phyloP scores from a whole-genome alignment of 169 alveolate genomes.

The Ichthyophthirius multifiliis region DNA sequence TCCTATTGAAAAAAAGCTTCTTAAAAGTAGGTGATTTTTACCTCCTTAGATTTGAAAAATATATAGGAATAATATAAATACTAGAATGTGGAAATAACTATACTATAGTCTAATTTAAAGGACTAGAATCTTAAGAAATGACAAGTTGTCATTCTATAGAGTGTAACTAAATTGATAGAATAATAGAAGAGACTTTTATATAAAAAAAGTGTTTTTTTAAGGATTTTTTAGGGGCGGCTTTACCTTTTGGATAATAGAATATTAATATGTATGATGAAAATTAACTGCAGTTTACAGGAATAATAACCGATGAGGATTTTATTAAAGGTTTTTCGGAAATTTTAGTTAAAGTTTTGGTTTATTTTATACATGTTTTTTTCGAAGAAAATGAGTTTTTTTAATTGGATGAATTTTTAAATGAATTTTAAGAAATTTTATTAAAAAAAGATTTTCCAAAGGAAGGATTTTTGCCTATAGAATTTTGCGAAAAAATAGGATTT shows the following conservation, averaged over 20 bases:
- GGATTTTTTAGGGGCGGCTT: neutral
- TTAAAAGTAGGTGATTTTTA: neutral
- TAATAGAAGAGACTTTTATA: neutral
- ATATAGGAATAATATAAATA: neutral
- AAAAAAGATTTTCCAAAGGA: too few species aligned
- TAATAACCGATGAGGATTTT: neutral
- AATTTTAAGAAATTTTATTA: too few species aligned
- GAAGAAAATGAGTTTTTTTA: too few species aligned
- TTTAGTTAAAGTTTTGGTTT: neutral
- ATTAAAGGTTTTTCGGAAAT: neutral
- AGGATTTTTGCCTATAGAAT: too few species aligned
- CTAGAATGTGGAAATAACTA: conserved; percentile 7
- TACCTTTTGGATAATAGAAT: neutral
- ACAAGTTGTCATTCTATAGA: conserved; percentile 8
- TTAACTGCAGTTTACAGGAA: neutral
- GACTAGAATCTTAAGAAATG: conserved; percentile 13
- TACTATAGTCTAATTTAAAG: neutral
- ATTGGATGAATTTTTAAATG: too few species aligned
- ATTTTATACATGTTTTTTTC: neutral
- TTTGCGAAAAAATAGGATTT: too few species aligned
- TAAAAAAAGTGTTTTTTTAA: neutral
- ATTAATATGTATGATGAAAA: conserved; percentile 1
- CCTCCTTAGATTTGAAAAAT: conserved; percentile 15
- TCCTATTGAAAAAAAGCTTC: neutral
- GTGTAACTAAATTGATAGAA: neutral